These are phyloP conservation scores for Balakata baccata DNA, from an alignment of 345 rosid species.

Conservation along the genomic window DNA sequence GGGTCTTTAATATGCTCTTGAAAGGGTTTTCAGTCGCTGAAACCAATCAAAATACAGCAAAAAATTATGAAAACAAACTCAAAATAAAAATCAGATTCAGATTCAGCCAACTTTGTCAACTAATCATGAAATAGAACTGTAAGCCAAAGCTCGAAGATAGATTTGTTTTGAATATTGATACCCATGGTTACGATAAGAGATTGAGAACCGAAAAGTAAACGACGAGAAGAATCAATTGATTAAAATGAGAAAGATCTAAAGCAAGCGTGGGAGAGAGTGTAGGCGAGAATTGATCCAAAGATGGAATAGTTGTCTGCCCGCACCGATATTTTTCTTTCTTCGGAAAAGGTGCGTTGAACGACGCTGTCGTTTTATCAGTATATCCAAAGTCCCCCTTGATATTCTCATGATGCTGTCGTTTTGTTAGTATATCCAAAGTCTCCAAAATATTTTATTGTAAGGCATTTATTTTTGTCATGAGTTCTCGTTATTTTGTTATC, in stretches of 20 bases:
- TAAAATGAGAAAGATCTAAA: not conserved
- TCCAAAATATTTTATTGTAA: too few species aligned
- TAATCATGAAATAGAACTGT: not conserved
- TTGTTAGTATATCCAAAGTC: too few species aligned
- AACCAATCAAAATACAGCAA: slow-evolving; percentile 15
- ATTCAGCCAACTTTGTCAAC: not conserved
- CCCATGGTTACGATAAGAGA: slow-evolving; percentile 16
- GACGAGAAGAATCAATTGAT: not conserved
- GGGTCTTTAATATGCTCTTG: slow-evolving; percentile 51
- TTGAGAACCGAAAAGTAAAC: not conserved
- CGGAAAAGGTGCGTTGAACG: too few species aligned
- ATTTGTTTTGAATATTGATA: not conserved
- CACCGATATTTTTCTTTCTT: too few species aligned
- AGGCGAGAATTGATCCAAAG: not conserved
- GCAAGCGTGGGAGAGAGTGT: not conserved
- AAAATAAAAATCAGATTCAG: not conserved
- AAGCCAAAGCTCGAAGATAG: not conserved
- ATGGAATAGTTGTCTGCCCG: not conserved
- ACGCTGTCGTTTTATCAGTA: too few species aligned
- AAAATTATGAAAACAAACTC: not conserved
- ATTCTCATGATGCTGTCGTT: too few species aligned
- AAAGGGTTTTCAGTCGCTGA: slow-evolving; percentile 57
- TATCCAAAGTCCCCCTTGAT: too few species aligned
- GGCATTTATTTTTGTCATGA: too few species aligned
- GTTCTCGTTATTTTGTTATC: too few species aligned